Percentiles rank a stretch among this genome's conserved stretches.
phyloP scores from a whole-genome alignment of 2,329 filamentous ascomycete genomes.

The Xylaria hypoxylon region DNA sequence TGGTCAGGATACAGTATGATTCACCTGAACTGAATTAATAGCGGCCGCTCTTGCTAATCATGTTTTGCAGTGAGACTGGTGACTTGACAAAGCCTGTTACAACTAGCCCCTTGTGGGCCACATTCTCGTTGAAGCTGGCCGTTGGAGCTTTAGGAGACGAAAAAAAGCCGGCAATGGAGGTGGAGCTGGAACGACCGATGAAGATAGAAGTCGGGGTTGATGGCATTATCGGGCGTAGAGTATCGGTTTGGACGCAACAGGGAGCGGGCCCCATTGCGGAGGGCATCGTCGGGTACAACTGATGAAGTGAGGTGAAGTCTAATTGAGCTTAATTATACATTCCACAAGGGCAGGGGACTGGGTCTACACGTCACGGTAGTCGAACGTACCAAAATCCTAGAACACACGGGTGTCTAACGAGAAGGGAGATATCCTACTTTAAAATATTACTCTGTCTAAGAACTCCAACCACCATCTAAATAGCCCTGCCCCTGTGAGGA shows the following conservation, averaged over 20 bases:
- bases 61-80: conserved; percentile 53
- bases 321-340: not conserved
- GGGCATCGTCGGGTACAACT: conserved; percentile 64
- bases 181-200: conserved; percentile 54
- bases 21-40: not conserved
- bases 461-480: too few species aligned
- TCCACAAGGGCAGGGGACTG: not conserved
- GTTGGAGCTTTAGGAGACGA: conserved; percentile 18
- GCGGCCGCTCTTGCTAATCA: conserved; percentile 23
- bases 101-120: conserved; percentile 58
- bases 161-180: conserved; percentile 47
- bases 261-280: conserved; percentile 55
- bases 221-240: conserved; percentile 62
- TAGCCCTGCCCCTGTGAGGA: too few species aligned
- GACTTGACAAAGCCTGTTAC: conserved; percentile 56
- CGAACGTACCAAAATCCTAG: not conserved
- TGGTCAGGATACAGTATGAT: conserved; percentile 59
- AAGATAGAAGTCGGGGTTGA: conserved; percentile 58
- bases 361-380: not conserved
- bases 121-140: conserved; percentile 50
- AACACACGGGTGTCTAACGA: not conserved
- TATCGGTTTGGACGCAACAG: conserved; percentile 54
- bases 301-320: conserved; percentile 5
- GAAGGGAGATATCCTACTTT: not conserved
- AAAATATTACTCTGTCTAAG: too few species aligned